Conservation (phyloP, 345 rosid genomes). For the Syzygium aqueum region DNA sequence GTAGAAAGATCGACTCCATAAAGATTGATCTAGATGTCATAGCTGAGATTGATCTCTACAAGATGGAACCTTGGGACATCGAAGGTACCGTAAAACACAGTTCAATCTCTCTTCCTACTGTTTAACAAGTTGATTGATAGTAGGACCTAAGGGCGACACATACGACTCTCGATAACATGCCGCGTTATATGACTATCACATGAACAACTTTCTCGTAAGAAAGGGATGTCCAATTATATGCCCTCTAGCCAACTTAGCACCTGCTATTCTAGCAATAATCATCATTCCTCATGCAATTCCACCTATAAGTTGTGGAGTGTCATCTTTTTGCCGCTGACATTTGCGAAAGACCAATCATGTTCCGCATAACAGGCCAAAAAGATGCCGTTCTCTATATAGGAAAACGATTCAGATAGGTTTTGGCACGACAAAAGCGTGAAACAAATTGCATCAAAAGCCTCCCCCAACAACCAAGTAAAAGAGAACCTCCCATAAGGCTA, state of each 20-base stretch:
- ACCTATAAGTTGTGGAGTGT: background rate
- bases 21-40: constrained; percentile 81
- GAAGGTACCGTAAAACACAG: constrained; percentile 31
- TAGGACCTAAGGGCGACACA: background rate
- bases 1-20: constrained; percentile 60
- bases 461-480: background rate
- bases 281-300: background rate
- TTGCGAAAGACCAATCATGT: background rate
- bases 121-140: background rate
- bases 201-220: background rate
- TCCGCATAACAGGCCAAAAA: background rate
- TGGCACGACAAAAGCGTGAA: background rate
- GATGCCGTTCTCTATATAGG: background rate
- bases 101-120: background rate
- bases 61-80: constrained; percentile 98
- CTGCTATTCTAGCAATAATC: background rate
- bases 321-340: background rate
- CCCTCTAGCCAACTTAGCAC: background rate
- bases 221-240: background rate
- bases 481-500: background rate
- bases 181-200: background rate
- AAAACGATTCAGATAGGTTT: background rate
- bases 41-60: constrained; percentile 83
- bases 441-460: background rate
- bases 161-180: background rate